A percentile compares a stretch with the other conserved stretches of the same genome.
These are phyloP conservation scores for Cicer judaicum DNA, from an alignment of 306 rosid genomes.

Conservation along the genomic window DNA sequence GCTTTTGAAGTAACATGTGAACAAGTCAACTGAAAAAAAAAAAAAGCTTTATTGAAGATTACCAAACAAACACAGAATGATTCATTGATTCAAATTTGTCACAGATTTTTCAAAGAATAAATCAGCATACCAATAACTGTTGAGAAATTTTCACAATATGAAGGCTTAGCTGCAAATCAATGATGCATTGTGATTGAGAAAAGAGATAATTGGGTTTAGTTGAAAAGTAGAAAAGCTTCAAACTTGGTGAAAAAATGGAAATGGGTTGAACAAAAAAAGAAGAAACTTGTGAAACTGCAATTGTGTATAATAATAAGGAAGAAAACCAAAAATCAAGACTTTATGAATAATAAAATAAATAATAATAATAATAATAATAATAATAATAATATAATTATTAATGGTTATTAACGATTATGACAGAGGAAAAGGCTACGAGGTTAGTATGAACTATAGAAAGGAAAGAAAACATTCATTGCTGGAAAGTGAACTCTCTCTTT, in stretches of 20 bases:
- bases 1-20: constrained; percentile 33
- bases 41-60: background rate
- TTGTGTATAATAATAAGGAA: constrained; percentile 33
- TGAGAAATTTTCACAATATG: constrained; percentile 35
- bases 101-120: background rate
- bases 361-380: background rate
- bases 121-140: constrained; percentile 42
- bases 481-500: constrained; percentile 37
- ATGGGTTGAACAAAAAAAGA: constrained; percentile 40
- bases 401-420: constrained; percentile 38
- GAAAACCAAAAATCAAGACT: constrained; percentile 35
- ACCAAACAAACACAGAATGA: background rate
- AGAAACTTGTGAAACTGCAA: constrained; percentile 31
- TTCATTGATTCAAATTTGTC: background rate
- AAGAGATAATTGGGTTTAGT: constrained; percentile 35
- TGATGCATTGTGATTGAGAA: constrained; percentile 18
- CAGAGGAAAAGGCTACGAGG: constrained; percentile 48
- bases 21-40: constrained; percentile 36
- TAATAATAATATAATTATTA: background rate
- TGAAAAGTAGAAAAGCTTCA: constrained; percentile 44
- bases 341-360: background rate
- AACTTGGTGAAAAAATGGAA: constrained; percentile 38
- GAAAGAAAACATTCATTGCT: constrained; percentile 40
- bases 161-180: constrained; percentile 31
- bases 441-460: background rate